Percentiles rank a stretch among this genome's conserved stretches.
These are phyloP conservation scores for Hymenoscyphus fraxineus DNA, from an alignment of 2,329 filamentous ascomycete species.

Conservation along the genomic window DNA sequence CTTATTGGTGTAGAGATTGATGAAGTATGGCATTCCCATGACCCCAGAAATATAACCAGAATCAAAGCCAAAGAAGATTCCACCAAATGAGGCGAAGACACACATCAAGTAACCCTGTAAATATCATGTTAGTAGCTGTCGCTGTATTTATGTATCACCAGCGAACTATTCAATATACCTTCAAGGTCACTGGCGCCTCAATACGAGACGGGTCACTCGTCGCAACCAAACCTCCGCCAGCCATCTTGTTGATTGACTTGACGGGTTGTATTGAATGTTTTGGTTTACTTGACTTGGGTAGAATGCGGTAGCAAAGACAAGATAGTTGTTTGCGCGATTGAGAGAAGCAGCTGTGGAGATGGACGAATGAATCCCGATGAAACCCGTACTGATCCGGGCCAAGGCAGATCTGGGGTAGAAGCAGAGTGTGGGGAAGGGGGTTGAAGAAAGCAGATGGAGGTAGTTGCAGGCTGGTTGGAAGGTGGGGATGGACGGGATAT, in stretches of 20 bases:
- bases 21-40: conserved; percentile 44
- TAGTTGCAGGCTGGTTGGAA: background rate
- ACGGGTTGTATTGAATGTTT: background rate
- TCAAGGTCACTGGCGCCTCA: conserved; percentile 65
- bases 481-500: background rate
- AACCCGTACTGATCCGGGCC: background rate
- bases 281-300: background rate
- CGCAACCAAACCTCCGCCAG: conserved; percentile 8
- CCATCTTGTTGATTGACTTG: background rate
- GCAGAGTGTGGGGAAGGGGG: background rate
- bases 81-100: conserved; percentile 67
- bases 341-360: background rate
- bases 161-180: conserved; percentile 27
- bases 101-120: conserved; percentile 59
- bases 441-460: background rate
- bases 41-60: conserved; percentile 69
- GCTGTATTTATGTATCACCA: background rate
- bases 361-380: background rate
- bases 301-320: background rate
- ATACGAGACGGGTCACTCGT: conserved; percentile 63
- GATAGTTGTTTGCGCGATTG: background rate
- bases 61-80: conserved; percentile 60
- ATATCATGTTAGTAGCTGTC: background rate
- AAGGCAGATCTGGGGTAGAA: background rate
- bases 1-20: conserved; percentile 25